Conservation (phyloP, 805 yeast genomes). For the Huiozyma sinensis region DNA sequence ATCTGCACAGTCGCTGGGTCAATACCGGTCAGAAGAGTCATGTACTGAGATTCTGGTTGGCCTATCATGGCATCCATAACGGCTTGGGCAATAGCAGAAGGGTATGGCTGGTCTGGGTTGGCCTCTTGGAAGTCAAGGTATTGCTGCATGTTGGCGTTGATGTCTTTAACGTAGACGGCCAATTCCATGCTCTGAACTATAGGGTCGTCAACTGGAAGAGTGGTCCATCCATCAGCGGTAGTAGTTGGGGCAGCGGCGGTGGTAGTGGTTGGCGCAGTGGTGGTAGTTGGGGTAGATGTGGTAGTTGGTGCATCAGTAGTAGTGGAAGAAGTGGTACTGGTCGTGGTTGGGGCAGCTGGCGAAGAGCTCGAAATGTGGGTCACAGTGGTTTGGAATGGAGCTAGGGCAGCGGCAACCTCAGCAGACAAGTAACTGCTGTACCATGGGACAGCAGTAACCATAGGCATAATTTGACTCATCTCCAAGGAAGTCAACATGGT, state of each 20-base stretch:
- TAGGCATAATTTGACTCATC: slow-evolving; percentile 13
- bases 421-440: slow-evolving; percentile 7
- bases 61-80: background rate
- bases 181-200: slow-evolving; percentile 4
- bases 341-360: background rate
- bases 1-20: slow-evolving; percentile 20
- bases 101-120: slow-evolving; percentile 5
- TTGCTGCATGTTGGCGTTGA: slow-evolving; percentile 1
- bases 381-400: background rate
- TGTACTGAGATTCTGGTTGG: slow-evolving; percentile 23
- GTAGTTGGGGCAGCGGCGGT: background rate
- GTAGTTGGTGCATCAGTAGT: background rate
- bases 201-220: slow-evolving; percentile 1
- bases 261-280: background rate
- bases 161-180: slow-evolving; percentile 7
- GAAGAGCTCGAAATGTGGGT: slow-evolving; percentile 1
- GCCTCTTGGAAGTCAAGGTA: slow-evolving; percentile 5
- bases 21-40: slow-evolving; percentile 18
- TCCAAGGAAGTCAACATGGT: slow-evolving; percentile 18
- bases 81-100: background rate
- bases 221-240: slow-evolving; percentile 4
- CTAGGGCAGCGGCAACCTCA: background rate
- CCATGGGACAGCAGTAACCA: slow-evolving; percentile 27
- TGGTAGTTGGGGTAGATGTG: background rate
- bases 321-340: background rate